Conservation (phyloP, 2,329 filamentous ascomycete genomes). For the Aspergillus ochraceoroseus region DNA sequence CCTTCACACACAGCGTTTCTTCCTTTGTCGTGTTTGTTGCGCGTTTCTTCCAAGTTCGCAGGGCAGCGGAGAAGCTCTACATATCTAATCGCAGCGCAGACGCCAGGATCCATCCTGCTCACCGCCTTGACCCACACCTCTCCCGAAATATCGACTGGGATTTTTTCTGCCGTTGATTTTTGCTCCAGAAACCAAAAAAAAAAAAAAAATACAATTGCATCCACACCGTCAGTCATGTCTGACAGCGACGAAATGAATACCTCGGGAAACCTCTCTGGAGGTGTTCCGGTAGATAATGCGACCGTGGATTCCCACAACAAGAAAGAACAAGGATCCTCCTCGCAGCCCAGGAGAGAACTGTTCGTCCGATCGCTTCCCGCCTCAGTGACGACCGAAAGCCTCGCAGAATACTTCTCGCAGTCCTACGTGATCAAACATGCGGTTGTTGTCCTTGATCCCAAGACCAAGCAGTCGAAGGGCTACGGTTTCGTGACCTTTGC, state of each 20-base stretch:
- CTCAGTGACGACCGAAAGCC: conserved; percentile 69
- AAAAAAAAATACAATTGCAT: conserved; percentile 12
- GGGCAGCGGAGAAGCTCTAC: too few species aligned
- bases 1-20: too few species aligned
- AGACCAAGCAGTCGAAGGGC: conserved; percentile 81
- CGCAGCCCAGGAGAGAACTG: conserved; percentile 59
- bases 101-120: conserved; percentile 6
- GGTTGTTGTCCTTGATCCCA: conserved; percentile 79
- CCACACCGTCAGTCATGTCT: conserved; percentile 11
- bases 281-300: conserved; percentile 18
- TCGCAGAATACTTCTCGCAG: conserved; percentile 88
- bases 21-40: too few species aligned
- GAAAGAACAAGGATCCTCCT: conserved; percentile 19
- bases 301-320: conserved; percentile 22
- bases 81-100: too few species aligned
- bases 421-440: conserved; percentile 94
- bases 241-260: conserved; percentile 25
- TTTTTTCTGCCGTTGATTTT: conserved; percentile 39
- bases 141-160: conserved; percentile 15
- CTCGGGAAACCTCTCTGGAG: conserved; percentile 36
- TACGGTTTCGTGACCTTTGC: conserved; percentile 97
- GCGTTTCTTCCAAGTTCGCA: too few species aligned
- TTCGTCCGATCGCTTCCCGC: conserved; percentile 85
- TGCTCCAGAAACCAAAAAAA: conserved; percentile 20
- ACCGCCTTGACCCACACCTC: conserved; percentile 24